A percentile compares a stretch with the other conserved stretches of the same genome.
Conservation (phyloP, 306 rosid species). For the barrel medic (Medicago truncatula) region MtrunA17r5.0-ANR NC_053046.1:10731501-10732000, state of each 20-base stretch:
- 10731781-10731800: constrained; percentile 17
- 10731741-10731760: constrained; percentile 33
- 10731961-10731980: constrained; percentile 4
- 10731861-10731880: neutral
- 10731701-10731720: constrained; percentile 25
- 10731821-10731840: constrained; percentile 16
- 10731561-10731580: constrained; percentile 73
- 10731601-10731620: neutral
- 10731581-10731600: neutral
- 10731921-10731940: constrained; percentile 28
- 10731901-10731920: constrained; percentile 5
- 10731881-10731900: constrained; percentile 24
- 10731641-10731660: constrained; percentile 4
- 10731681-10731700: constrained; percentile 26
- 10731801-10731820: constrained; percentile 24
- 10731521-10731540: constrained; percentile 98
- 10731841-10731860: constrained; percentile 27
- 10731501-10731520: constrained; percentile 97
- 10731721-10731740: constrained; percentile 6
- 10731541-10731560: constrained; percentile 99
- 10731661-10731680: constrained; percentile 42
- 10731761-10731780: constrained; percentile 20
- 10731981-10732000: constrained; percentile 42
- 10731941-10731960: constrained; percentile 16
- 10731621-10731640: too few species aligned